phyloP scores from a whole-genome alignment of 2,329 filamentous ascomycete genomes.

The Aspergillus pseudoglaucus region DNA sequence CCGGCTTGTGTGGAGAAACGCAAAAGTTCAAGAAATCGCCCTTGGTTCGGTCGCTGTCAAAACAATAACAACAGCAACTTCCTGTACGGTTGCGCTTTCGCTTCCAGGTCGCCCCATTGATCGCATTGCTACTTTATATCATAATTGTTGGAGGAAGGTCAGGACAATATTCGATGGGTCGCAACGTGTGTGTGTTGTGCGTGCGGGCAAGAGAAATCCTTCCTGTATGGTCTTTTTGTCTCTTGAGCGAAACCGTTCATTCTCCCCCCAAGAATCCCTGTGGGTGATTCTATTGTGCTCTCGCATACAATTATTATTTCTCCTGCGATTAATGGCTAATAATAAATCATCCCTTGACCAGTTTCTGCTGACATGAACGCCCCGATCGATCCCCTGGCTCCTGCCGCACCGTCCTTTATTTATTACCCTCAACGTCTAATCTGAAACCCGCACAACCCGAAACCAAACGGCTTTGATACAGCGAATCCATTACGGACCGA shows the following conservation, averaged over 20 bases:
- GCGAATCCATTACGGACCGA: conserved; percentile 1
- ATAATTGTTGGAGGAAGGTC: background rate
- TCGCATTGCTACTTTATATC: background rate
- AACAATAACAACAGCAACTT: background rate
- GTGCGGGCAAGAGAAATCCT: conserved; percentile 20
- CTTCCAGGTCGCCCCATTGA: background rate
- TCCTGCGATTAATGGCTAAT: conserved; percentile 5
- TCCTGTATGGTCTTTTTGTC: conserved; percentile 15
- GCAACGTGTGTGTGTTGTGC: conserved; percentile 13
- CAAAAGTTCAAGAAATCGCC: conserved; percentile 31
- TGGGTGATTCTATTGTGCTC: too few species aligned
- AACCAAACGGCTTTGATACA: background rate
- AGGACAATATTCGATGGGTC: conserved; percentile 12
- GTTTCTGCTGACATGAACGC: conserved; percentile 28
- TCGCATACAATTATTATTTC: too few species aligned
- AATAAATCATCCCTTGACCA: conserved; percentile 6
- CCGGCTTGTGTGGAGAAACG: conserved; percentile 24
- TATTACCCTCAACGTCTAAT: conserved; percentile 17
- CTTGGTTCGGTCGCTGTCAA: conserved; percentile 7
- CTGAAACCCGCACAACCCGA: conserved; percentile 5
- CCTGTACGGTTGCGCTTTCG: background rate
- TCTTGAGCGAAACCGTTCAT: background rate
- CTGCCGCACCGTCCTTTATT: conserved; percentile 22
- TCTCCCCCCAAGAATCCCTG: too few species aligned
- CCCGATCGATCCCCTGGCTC: conserved; percentile 24